These are phyloP conservation scores for Boletus rubescentipes DNA, from an alignment of 768 basidiomycete species.

Conservation along the genomic window DNA sequence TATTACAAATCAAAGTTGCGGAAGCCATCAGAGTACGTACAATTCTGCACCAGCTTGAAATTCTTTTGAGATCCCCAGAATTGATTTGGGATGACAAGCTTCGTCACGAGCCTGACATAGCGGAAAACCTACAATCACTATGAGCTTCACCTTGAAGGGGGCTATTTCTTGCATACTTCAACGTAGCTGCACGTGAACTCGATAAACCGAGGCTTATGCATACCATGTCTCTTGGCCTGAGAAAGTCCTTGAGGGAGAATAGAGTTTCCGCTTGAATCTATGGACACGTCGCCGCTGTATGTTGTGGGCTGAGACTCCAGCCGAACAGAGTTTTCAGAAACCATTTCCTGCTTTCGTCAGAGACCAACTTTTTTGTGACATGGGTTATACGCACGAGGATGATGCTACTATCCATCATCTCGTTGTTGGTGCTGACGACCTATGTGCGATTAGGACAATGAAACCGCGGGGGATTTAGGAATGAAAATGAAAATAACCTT, in stretches of 20 bases:
- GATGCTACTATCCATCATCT: slow-evolving; percentile 55
- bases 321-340: slow-evolving; percentile 66
- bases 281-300: slow-evolving; percentile 40
- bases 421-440: slow-evolving; percentile 40
- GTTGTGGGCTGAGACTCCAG: slow-evolving; percentile 51
- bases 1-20: neutral
- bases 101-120: slow-evolving; percentile 62
- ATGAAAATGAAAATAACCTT: slow-evolving; percentile 48
- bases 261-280: slow-evolving; percentile 52
- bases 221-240: slow-evolving; percentile 44
- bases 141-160: neutral
- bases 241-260: slow-evolving; percentile 46
- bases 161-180: slow-evolving; percentile 47
- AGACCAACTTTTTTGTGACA: neutral
- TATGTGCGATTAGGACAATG: slow-evolving; percentile 16
- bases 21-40: slow-evolving; percentile 40
- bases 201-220: slow-evolving; percentile 70
- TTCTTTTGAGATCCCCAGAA: slow-evolving; percentile 82
- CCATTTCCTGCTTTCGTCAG: slow-evolving; percentile 55
- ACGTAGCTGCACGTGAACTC: slow-evolving; percentile 68
- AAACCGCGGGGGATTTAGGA: neutral
- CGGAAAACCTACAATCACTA: slow-evolving; percentile 56
- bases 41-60: slow-evolving; percentile 50
- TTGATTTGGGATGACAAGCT: slow-evolving; percentile 64
- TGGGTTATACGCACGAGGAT: slow-evolving; percentile 51